These are phyloP conservation scores for Citrus mangshanensis DNA, from an alignment of 345 rosid genomes.

Conservation along the genomic window DNA sequence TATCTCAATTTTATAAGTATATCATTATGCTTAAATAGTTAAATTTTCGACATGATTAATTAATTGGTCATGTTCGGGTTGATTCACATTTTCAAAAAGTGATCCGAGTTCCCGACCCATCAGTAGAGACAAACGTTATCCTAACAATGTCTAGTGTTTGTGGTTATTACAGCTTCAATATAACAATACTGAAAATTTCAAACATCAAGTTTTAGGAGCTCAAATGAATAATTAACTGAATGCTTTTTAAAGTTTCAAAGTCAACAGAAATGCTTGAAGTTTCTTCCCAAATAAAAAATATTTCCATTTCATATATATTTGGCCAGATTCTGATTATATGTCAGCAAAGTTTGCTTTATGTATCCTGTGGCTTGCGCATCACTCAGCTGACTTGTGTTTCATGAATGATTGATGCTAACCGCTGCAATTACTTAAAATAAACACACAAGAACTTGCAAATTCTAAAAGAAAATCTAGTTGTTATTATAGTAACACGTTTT, in stretches of 20 bases:
- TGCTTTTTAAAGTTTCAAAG: not conserved
- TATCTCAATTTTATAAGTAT: too few relatives aligned
- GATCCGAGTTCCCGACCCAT: too few relatives aligned
- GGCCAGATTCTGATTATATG: not conserved
- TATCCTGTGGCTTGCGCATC: not conserved
- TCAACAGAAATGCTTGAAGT: not conserved
- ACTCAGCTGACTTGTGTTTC: slow-evolving; percentile 4
- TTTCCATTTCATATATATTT: not conserved
- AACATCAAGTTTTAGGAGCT: not conserved
- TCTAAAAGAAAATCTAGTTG: not conserved
- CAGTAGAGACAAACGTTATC: not conserved
- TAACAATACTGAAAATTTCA: not conserved
- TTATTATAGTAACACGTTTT: slow-evolving; percentile 1
- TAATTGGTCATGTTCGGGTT: too few relatives aligned
- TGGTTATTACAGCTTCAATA: not conserved
- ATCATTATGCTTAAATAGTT: too few relatives aligned
- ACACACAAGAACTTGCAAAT: not conserved
- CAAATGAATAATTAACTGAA: not conserved
- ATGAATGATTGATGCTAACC: not conserved
- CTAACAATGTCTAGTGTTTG: not conserved
- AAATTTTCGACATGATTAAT: too few relatives aligned
- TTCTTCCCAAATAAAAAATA: not conserved
- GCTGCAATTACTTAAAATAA: not conserved
- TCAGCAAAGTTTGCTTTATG: not conserved
- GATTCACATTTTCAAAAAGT: too few relatives aligned